Base-by-base conservation (phyloP, 139 green algal genomes). In the Diplosphaera chodatii region DNA sequence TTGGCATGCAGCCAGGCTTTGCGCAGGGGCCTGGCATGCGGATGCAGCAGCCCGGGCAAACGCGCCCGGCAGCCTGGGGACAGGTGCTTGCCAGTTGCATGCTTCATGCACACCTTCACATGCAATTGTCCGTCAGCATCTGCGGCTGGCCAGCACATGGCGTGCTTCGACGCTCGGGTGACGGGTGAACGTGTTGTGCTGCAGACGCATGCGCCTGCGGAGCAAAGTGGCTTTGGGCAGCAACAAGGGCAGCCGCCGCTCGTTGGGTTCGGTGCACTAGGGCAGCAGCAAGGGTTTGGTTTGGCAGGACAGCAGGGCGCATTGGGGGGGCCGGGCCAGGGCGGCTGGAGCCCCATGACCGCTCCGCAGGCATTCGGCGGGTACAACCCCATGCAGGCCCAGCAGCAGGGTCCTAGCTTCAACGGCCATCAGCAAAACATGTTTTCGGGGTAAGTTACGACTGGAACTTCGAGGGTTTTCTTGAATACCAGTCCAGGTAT, bases 271-370 rank as follows among this genome's bases (percentile, higher is more conserved):
- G 37, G 37, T 13, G 37, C 13, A 13, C 13, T 13, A 13, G 37
- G 37, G 37, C 37, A 48, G 37, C 37, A 48, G 16, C 48, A 21
- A 25, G 48, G 13, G 16, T 23, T 5, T 59, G 48, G 48, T 3
- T 21, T 25, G 16, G 37, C 37, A 10, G 48, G 48, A 25, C 48
- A 59, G 48, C n/a, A n/a, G n/a, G n/a, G n/a, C n/a, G n/a, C n/a
- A 20, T 48, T 48, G 6, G 70, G 68, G 41, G 23, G 66, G 8
- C 33, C 41, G 2, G 67, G 75, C 29, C 63, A 66, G 55, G 30
- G 63, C n/a, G n/a, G n/a, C 56, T 74, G n/a, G 64, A 70, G 5
- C 63, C 75, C 32, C 75, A 80, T 65, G 71, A 72, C 30, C 48
- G 29, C 18, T 31, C 37, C 15, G 67, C 70, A 25, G n/a, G 68